Evolutionary conservation across 176 grass and related monocot species (phyloP), one percentile per base, ranked within the genome.

Genomic region (Thalia dealbata): DNA sequence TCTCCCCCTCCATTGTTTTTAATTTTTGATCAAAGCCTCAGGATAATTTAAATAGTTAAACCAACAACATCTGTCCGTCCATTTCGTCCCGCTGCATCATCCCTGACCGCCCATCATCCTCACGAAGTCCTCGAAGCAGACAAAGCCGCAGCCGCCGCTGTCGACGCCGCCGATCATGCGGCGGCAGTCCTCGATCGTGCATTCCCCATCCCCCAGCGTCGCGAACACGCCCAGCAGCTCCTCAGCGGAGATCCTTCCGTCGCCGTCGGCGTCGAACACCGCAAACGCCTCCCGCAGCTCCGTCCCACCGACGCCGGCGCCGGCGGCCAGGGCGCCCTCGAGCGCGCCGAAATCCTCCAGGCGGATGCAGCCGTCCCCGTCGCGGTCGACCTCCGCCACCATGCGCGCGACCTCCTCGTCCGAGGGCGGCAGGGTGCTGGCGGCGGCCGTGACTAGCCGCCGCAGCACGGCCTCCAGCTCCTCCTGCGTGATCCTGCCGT

Each of bases 221-320:
- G 69, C 72, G 73, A 99, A 79, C 0, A 99, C 90, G 61, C 80
- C 75, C 41, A 74, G 73, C 56, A 99, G 83, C 88, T 99, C 95
- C 83, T 99, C 90, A 29, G 95, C 90, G 11, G 91, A 86, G 95
- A 99, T 99, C 79, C 73, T 91, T 9, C 95, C 95, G 76, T 99
- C 88, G 54, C 85, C 95, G 64, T 99, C 81, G 0, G 80, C 85
- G 73, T 99, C 95, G 78, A 99, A 99, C 15, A 99, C 90, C 6
- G 74, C 72, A 81, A 99, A 99, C 23, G 85, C 95, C 63, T 91
- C 95, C 80, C 61, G 75, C 3, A 99, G 79, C 50, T 99, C 90
- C 8, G 69, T 83, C 68, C 79, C 83, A 1, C 21, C 84, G 61
- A 55, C 38, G 69, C 18, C 12, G 2, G 52, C 1, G 21, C 8